phyloP scores from a whole-genome alignment of 495 filamentous ascomycete genomes.

The Pseudomonodictys pantanalensis region DNA sequence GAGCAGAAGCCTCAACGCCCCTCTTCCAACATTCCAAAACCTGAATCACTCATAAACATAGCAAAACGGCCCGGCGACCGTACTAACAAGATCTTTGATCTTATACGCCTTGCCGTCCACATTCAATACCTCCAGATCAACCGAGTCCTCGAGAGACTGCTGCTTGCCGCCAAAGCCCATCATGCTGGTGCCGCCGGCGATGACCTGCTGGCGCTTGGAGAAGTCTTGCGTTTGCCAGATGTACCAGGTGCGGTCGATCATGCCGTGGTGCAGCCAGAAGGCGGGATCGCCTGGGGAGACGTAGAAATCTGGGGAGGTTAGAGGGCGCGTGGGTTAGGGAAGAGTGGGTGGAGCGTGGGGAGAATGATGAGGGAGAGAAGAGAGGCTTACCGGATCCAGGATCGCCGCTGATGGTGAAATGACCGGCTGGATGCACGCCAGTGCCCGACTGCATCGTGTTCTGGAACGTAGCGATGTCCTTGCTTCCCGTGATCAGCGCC shows the following conservation, averaged over 20 bases:
- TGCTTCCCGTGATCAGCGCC: conserved; percentile 19
- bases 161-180: conserved; percentile 32
- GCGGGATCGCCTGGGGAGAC: conserved; percentile 28
- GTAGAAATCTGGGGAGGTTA: conserved; percentile 33
- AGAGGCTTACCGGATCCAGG: conserved; percentile 33
- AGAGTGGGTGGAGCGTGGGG: not conserved
- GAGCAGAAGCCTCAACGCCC: too few species aligned
- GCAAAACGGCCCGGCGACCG: conserved; percentile 50
- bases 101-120: conserved; percentile 42
- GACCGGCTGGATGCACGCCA: conserved; percentile 46
- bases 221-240: conserved; percentile 40
- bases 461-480: conserved; percentile 41
- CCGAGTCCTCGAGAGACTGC: conserved; percentile 44
- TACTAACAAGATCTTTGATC: conserved; percentile 48
- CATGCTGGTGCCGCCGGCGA: conserved; percentile 45
- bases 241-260: conserved; percentile 30
- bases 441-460: conserved; percentile 41
- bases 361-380: not conserved
- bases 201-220: conserved; percentile 37
- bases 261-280: conserved; percentile 30
- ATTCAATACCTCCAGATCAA: conserved; percentile 44
- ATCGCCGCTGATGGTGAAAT: conserved; percentile 46
- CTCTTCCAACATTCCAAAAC: too few species aligned
- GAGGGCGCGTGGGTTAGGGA: too few species aligned
- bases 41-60: conserved; percentile 53